These are phyloP conservation scores for Aureobasidium sp. DNA, from an alignment of 2,329 filamentous ascomycete genomes.

Conservation along the genomic window DNA sequence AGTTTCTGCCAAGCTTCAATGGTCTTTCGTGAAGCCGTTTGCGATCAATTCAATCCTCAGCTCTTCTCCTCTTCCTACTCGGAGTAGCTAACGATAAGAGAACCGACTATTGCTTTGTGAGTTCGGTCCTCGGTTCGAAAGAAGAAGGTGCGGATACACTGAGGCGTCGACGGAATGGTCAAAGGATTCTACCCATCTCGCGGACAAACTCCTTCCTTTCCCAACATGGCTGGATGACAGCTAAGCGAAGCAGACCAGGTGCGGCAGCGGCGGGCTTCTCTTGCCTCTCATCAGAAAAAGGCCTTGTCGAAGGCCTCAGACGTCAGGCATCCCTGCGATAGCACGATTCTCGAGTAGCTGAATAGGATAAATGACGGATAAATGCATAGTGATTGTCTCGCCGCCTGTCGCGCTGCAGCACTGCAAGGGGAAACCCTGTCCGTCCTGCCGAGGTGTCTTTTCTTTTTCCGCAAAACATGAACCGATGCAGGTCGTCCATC, in stretches of 20 bases:
- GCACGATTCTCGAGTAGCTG: background rate
- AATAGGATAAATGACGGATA: background rate
- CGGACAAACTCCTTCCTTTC: background rate
- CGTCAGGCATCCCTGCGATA: background rate
- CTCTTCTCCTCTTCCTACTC: background rate
- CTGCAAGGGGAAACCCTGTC: conserved; percentile 7
- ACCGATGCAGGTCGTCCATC: conserved; percentile 1
- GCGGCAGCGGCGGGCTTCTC: background rate
- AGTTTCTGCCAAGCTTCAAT: background rate
- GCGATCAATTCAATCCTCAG: background rate
- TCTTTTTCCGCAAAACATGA: background rate
- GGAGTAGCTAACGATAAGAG: background rate
- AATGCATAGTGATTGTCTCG: background rate
- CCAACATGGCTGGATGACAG: background rate
- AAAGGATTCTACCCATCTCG: background rate
- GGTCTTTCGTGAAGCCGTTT: background rate
- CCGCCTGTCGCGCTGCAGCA: background rate
- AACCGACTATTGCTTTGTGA: background rate
- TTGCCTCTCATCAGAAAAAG: background rate
- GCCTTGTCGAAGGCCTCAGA: background rate
- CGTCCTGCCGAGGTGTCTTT: background rate
- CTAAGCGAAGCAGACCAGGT: background rate
- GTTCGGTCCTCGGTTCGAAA: background rate
- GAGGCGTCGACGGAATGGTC: background rate
- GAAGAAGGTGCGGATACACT: background rate